A percentile compares a stretch with the other conserved stretches of the same genome.
Conservation (phyloP, 306 rosid species). For the Trichosanthes truncata region DNA sequence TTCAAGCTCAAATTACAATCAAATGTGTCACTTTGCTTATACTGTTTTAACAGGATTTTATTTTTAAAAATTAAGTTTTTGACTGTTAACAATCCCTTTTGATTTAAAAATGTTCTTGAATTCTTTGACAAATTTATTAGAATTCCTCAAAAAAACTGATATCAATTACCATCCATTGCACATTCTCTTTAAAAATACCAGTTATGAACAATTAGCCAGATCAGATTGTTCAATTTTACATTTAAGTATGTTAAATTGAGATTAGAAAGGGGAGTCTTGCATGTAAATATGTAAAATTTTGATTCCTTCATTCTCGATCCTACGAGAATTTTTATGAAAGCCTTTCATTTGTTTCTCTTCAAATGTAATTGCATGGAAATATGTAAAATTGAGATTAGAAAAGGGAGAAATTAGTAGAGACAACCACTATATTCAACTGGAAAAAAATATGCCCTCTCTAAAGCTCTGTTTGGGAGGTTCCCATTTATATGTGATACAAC, state of each 20-base stretch:
- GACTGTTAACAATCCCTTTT: neutral
- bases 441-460: neutral
- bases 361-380: no score
- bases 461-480: conserved; percentile 14
- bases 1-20: no score
- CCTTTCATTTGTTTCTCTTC: no score
- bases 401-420: neutral
- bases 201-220: neutral
- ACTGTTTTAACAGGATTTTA: no score
- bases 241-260: neutral
- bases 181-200: neutral
- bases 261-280: no score
- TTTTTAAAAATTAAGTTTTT: no score
- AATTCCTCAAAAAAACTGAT: no score
- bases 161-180: neutral
- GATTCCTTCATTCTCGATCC: no score
- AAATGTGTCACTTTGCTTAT: no score
- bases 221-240: neutral
- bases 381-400: neutral
- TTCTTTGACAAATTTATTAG: neutral
- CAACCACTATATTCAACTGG: neutral
- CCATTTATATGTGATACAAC: conserved; percentile 24
- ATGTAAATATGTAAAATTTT: no score
- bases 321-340: neutral
- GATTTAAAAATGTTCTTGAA: neutral